Evolutionary conservation across 371 early-diverging fungal genomes (phyloP), one percentile per base, ranked within the genome.

Genomic region (Mortierella sp.): DNA sequence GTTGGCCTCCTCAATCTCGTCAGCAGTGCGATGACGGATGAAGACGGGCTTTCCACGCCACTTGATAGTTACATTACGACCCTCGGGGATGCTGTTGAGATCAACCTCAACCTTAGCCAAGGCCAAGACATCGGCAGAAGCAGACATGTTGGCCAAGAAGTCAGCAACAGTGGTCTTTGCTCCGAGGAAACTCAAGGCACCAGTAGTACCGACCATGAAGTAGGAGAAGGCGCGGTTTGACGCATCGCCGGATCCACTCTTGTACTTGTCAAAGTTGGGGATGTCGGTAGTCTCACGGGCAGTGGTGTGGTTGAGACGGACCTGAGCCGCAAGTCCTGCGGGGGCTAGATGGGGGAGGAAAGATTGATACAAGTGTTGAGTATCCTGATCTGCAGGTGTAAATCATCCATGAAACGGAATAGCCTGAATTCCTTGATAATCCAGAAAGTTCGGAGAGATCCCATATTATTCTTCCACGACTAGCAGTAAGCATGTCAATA

Each of bases 21-120:
- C 95, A 45, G 92, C 89, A 48, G 98, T 98, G 77, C 98, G 94
- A 88, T 98, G 98, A 85, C 98, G 95, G 78, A 98, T 94, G 85
- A 98, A 97, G 67, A 98, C 94, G 69, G 98, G 98, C 92, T 98
- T 98, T 86, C 98, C 98, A 77, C 98, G 93, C 98, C 98, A 98
- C 92, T 98, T 98, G 88, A 98, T 89, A 43, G 96, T 94, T 66
- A 97, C 93, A 74, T 97, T 97, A 90, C 96, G 97, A 68, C 98
- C 99, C 79, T 97, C 96, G 45, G 99, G 99, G 83, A 98, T 96
- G 58, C 93, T 77, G 72, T 86, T 88, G 83, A 97, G 87, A 63
- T 97, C 96, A 38, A 98, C 94, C 90, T 98, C 99, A 43, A 96
- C 96, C 92, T 97, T 97, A 82, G 98, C 97, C 88, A 98, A 87